A percentile compares a stretch with the other conserved stretches of the same genome.
Conservation (phyloP, 2,329 filamentous ascomycete genomes). For the Aspergillus clavatus region DNA sequence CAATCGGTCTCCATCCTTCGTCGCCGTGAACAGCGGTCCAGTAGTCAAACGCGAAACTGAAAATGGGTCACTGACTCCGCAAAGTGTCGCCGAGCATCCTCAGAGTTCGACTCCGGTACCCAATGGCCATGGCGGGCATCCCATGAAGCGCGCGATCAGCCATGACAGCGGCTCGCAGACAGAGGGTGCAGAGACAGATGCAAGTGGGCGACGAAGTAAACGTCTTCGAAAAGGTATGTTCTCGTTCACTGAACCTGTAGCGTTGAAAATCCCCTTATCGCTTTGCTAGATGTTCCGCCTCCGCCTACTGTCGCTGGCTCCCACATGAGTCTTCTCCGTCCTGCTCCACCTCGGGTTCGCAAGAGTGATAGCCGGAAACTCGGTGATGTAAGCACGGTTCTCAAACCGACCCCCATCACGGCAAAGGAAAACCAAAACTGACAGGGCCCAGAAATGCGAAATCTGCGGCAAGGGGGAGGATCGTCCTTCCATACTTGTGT, state of each 20-base stretch:
- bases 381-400: slow-evolving; percentile 48
- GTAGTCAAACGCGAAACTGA: slow-evolving; percentile 51
- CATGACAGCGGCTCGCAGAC: slow-evolving; percentile 46
- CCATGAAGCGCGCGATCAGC: slow-evolving; percentile 74
- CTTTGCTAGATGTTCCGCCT: slow-evolving; percentile 40
- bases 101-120: slow-evolving; percentile 54
- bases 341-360: slow-evolving; percentile 59
- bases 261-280: neutral
- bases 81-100: slow-evolving; percentile 59
- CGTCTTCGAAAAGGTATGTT: slow-evolving; percentile 74
- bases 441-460: slow-evolving; percentile 65
- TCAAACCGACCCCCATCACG: neutral
- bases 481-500: slow-evolving; percentile 64
- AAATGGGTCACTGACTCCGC: slow-evolving; percentile 55
- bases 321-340: slow-evolving; percentile 91
- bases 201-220: slow-evolving; percentile 78
- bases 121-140: slow-evolving; percentile 50
- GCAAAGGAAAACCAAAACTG: too few species aligned
- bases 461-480: slow-evolving; percentile 78
- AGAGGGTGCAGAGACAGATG: slow-evolving; percentile 54
- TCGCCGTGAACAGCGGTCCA: slow-evolving; percentile 37
- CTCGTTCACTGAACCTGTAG: slow-evolving; percentile 13
- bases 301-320: slow-evolving; percentile 84
- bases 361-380: slow-evolving; percentile 53
- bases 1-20: slow-evolving; percentile 47